Conservation (phyloP, 2,329 filamentous ascomycete species). For the Curvularia spicifera region DNA sequence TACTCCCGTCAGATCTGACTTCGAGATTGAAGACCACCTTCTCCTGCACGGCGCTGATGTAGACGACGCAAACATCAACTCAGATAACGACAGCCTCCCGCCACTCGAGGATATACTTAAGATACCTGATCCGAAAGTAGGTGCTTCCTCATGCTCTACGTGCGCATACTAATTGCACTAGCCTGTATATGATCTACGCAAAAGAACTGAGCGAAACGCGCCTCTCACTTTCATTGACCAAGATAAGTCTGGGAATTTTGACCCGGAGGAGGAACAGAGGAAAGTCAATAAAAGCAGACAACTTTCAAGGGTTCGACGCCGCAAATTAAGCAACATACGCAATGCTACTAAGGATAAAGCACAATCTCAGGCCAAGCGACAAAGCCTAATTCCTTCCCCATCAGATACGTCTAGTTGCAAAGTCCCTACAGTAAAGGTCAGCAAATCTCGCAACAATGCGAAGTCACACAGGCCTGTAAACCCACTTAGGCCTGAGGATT, state of each 20-base stretch:
- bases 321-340: conserved; percentile 25
- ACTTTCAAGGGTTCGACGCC: conserved; percentile 28
- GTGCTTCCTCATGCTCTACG: not conserved
- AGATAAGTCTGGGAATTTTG: conserved; percentile 49
- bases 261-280: conserved; percentile 30
- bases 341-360: conserved; percentile 18
- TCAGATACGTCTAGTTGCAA: not conserved
- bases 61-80: not conserved
- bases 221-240: conserved; percentile 44
- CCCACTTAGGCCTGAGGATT: conserved; percentile 1
- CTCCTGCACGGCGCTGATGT: conserved; percentile 12
- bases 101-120: conserved; percentile 20
- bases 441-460: not conserved
- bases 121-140: conserved; percentile 20
- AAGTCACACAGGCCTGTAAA: too few species aligned
- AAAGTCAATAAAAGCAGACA: conserved; percentile 22
- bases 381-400: too few species aligned
- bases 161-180: conserved; percentile 14
- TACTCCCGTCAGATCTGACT: conserved; percentile 1
- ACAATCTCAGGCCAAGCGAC: not conserved
- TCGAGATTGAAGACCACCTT: conserved; percentile 23
- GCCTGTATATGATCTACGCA: conserved; percentile 31
- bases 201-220: conserved; percentile 31
- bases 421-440: not conserved
- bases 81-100: conserved; percentile 11